phyloP scores from a whole-genome alignment of 78 protist genomes.

The Bodo saltans region DNA sequence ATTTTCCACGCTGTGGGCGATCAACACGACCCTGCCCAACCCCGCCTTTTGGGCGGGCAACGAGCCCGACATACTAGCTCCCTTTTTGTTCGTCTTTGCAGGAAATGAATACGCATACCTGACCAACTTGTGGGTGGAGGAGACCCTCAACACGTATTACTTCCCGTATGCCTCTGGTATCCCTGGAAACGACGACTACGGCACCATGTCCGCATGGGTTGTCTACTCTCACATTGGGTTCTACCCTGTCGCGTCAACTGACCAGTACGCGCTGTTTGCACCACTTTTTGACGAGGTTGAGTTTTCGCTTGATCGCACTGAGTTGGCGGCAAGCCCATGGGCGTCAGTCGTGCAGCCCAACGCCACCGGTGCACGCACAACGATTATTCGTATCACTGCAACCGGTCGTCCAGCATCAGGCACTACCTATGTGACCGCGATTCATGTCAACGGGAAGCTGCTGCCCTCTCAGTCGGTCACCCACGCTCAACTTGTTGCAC shows the following conservation, averaged over 20 bases:
- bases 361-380: too few species aligned
- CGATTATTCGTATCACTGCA: too few species aligned
- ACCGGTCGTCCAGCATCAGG: too few species aligned
- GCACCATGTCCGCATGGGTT: slow-evolving; percentile 14
- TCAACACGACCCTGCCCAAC: slow-evolving; percentile 7
- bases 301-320: too few species aligned
- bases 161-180: neutral
- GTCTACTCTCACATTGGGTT: slow-evolving; percentile 10
- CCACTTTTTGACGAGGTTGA: slow-evolving; percentile 7
- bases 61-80: slow-evolving; percentile 22
- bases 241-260: slow-evolving; percentile 17
- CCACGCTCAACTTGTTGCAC: too few species aligned
- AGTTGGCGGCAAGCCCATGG: too few species aligned
- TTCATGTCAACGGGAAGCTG: too few species aligned
- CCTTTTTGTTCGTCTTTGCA: neutral
- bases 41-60: slow-evolving; percentile 41
- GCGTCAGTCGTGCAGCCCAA: too few species aligned
- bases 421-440: too few species aligned
- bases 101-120: neutral
- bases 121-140: neutral
- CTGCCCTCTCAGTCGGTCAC: too few species aligned
- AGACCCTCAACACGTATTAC: neutral
- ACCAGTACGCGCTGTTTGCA: neutral
- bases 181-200: slow-evolving; percentile 51
- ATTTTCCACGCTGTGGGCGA: neutral